Conservation (phyloP, 805 yeast genomes). For the Saccharomycopsis sp. region DNA sequence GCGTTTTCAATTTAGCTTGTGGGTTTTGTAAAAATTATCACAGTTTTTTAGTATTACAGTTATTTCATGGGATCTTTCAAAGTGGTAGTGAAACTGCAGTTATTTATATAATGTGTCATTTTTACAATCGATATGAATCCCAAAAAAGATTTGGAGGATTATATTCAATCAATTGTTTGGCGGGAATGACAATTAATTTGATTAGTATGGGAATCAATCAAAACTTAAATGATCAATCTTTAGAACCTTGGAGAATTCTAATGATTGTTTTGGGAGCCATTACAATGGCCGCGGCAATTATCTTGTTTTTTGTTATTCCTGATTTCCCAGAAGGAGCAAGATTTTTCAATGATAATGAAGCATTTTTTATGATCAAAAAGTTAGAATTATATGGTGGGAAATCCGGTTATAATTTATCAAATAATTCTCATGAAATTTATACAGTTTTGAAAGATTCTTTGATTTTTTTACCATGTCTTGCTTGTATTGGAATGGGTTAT, state of each 20-base stretch:
- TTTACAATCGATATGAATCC: conserved; percentile 55
- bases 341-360: conserved; percentile 40
- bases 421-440: conserved; percentile 30
- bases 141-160: conserved; percentile 60
- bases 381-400: conserved; percentile 41
- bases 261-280: conserved; percentile 34
- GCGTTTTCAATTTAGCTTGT: conserved; percentile 53
- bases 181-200: conserved; percentile 70
- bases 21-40: conserved; percentile 52
- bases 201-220: conserved; percentile 39
- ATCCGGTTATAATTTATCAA: conserved; percentile 38
- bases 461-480: conserved; percentile 44
- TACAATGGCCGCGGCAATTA: conserved; percentile 22
- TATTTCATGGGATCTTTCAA: conserved; percentile 57
- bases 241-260: conserved; percentile 21
- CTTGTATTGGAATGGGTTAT: conserved; percentile 52
- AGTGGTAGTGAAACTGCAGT: conserved; percentile 69
- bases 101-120: conserved; percentile 56
- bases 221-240: conserved; percentile 35
- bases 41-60: conserved; percentile 48
- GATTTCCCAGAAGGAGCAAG: too few species aligned
- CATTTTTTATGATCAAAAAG: conserved; percentile 44
- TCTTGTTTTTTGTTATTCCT: conserved; percentile 38
- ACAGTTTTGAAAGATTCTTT: conserved; percentile 52
- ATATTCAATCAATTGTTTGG: conserved; percentile 54